phyloP scores from a whole-genome alignment of 345 rosid species.

The Melaleuca alternifolia region DNA sequence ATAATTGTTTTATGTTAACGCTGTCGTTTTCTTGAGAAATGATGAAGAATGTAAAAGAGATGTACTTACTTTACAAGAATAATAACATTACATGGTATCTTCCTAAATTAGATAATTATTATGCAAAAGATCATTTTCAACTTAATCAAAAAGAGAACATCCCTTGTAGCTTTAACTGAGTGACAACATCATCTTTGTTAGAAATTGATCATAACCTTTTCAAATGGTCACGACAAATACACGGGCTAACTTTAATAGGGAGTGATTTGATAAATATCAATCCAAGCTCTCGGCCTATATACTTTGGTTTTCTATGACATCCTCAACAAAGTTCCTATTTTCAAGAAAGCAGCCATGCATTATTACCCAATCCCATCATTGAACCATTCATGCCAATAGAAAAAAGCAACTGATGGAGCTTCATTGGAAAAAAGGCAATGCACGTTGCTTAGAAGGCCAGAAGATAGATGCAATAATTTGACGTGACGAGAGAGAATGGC shows the following conservation, averaged over 20 bases:
- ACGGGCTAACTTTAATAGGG: too few relatives aligned
- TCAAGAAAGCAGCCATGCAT: not conserved
- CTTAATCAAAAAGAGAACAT: too few relatives aligned
- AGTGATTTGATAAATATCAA: too few relatives aligned
- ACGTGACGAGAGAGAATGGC: not conserved
- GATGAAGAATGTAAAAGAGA: not conserved
- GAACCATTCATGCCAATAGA: not conserved
- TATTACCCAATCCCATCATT: not conserved
- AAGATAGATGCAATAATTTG: too few relatives aligned
- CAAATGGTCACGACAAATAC: too few relatives aligned
- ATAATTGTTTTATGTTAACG: not conserved
- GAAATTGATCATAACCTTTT: too few relatives aligned
- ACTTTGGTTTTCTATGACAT: not conserved
- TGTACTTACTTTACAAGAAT: not conserved
- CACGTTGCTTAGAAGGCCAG: rapidly evolving
- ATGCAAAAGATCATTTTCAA: not conserved
- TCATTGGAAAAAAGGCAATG: not conserved
- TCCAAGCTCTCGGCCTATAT: too few relatives aligned
- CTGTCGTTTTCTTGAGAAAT: not conserved
- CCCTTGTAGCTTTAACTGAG: too few relatives aligned
- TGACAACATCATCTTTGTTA: too few relatives aligned
- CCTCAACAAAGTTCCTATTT: too few relatives aligned
- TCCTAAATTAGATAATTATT: too few relatives aligned
- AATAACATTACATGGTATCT: not conserved
- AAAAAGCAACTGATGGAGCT: rapidly evolving